Conservation (phyloP, 345 rosid species). For the Mangifera indica region DNA sequence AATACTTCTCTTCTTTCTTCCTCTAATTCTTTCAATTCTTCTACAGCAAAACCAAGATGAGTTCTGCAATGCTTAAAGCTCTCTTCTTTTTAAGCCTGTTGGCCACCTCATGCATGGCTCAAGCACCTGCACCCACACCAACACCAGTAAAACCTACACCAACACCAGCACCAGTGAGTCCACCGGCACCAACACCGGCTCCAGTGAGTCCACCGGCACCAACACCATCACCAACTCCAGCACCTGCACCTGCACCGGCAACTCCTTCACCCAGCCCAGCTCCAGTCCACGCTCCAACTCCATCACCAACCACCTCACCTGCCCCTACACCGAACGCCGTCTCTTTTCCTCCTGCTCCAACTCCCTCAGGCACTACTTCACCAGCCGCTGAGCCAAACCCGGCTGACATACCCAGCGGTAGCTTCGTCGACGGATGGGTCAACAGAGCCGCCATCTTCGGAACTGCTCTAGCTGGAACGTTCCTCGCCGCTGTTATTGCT, state of each 20-base stretch:
- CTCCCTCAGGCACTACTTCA: slow-evolving; percentile 29
- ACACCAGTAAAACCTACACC: slow-evolving; percentile 32
- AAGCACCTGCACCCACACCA: slow-evolving; percentile 55
- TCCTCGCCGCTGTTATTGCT: slow-evolving; percentile 59
- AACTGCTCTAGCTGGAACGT: slow-evolving; percentile 46
- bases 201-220: slow-evolving; percentile 20
- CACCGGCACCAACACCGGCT: slow-evolving; percentile 29
- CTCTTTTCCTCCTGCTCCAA: slow-evolving; percentile 29
- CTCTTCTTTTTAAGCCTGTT: slow-evolving; percentile 60
- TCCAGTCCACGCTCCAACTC: slow-evolving; percentile 38
- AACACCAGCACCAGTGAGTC: slow-evolving; percentile 23
- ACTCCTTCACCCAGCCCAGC: slow-evolving; percentile 26
- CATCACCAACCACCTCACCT: slow-evolving; percentile 33
- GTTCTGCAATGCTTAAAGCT: slow-evolving; percentile 42
- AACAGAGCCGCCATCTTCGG: slow-evolving; percentile 32
- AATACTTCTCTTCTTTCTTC: neutral
- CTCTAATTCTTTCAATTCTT: neutral
- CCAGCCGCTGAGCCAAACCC: slow-evolving; percentile 22
- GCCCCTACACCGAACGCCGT: slow-evolving; percentile 17
- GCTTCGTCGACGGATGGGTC: slow-evolving; percentile 37
- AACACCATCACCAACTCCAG: slow-evolving; percentile 13
- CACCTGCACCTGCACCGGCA: slow-evolving; percentile 13
- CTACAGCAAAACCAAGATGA: slow-evolving; percentile 37
- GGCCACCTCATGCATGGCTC: slow-evolving; percentile 67
- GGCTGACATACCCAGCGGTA: slow-evolving; percentile 27